These are phyloP conservation scores for Ceratobasidium sp. DNA, from an alignment of 1,284 basidiomycete genomes.

Conservation along the genomic window DNA sequence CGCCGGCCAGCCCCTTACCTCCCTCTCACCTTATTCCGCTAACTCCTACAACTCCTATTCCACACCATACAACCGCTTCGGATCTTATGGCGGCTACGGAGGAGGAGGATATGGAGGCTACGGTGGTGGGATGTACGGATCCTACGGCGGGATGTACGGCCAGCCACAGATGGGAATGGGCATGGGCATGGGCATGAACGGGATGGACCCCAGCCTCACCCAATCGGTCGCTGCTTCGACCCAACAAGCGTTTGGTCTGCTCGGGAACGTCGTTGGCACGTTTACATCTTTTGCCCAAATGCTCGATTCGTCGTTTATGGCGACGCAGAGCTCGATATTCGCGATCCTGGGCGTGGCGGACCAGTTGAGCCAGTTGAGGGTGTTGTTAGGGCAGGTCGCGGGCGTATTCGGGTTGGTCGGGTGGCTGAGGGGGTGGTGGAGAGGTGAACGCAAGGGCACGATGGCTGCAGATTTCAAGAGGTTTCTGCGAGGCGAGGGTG, in stretches of 20 bases:
- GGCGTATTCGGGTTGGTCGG: conserved; percentile 90
- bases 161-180: conserved; percentile 58
- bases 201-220: conserved; percentile 64
- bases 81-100: conserved; percentile 57
- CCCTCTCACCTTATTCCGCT: conserved; percentile 55
- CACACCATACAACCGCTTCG: conserved; percentile 66
- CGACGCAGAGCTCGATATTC: conserved; percentile 97
- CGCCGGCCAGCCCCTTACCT: conserved; percentile 56
- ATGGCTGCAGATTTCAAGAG: conserved; percentile 58
- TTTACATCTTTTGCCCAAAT: conserved; percentile 97
- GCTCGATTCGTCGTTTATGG: conserved; percentile 98
- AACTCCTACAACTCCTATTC: conserved; percentile 53
- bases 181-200: conserved; percentile 60
- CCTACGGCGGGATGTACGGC: conserved; percentile 53
- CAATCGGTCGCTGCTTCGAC: conserved; percentile 92
- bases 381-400: conserved; percentile 93
- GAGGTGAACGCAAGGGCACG: conserved; percentile 53
- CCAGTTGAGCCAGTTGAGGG: conserved; percentile 91
- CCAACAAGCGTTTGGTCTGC: conserved; percentile 91
- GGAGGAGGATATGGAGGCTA: conserved; percentile 57
- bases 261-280: conserved; percentile 95
- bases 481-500: conserved; percentile 66
- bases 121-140: conserved; percentile 62
- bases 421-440: conserved; percentile 74
- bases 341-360: conserved; percentile 99